Base-by-base conservation (phyloP, 2,329 filamentous ascomycete genomes). In the Apiospora malaysiana region DNA sequence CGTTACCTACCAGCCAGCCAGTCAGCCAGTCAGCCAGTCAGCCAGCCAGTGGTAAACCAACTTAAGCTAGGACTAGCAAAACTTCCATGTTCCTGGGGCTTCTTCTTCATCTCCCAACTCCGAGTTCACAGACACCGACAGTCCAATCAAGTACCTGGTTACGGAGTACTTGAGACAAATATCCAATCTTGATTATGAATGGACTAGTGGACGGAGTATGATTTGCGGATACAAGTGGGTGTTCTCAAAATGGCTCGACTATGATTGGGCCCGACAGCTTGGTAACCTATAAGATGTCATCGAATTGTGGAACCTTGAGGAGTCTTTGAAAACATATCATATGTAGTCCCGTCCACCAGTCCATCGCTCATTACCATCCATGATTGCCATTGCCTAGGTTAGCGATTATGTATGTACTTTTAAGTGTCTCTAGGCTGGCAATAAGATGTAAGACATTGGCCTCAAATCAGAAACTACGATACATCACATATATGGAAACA, bases 211-310 rank as follows among this genome's bases (percentile, higher is more conserved):
- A 12, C 42, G 42, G 27, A 12, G 25, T 8, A 59, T 7, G 25
- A n/a, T n/a, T 63, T 14, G 40, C 56, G 56, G 56, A 40, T 63
- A 40, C 40, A 40, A 63, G 56, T 21, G 56, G 56, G 56, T 16
- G 40, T 40, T n/a, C 9, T 10, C 21, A 32, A 12, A 32, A 4
- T 14, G 3, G 2, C 9, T n/a, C 27, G 32, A 4, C 21, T n/a
- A 9, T 63, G 18, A 63, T 63, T 63, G 56, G 56, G 6, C 10
- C 27, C 56, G 18, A 18, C 32, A 18, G 0, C 8, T 2, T 10
- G 56, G 56, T n/a, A 63, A n/a, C 56, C 56, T 40, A 63, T 63
- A 8, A 40, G 32, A 10, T 8, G 2, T 8, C 56, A 40, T 40
- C 7, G 7, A 63, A 5, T 12, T 40, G 1, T 40, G 21, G 27